Conservation (phyloP, 352 stramenopile genomes). For the Globisporangium polare region DNA sequence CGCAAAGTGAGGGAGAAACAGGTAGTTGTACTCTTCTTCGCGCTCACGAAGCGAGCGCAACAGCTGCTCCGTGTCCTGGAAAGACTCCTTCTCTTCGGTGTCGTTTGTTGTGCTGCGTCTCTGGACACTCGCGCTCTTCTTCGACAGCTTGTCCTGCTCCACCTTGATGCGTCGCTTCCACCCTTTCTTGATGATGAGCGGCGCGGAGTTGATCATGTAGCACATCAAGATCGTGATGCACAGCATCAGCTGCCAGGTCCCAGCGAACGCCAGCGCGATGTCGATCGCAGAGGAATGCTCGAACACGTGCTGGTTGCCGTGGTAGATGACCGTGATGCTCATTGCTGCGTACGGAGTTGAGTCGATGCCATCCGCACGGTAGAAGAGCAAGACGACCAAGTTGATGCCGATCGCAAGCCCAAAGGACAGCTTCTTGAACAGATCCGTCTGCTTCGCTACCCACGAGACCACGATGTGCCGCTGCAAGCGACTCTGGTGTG, state of each 20-base stretch:
- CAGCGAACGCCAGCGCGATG: slow-evolving; percentile 33
- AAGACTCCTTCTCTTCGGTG: slow-evolving; percentile 41
- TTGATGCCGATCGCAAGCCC: slow-evolving; percentile 49
- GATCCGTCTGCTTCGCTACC: slow-evolving; percentile 35
- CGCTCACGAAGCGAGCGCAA: slow-evolving; percentile 51
- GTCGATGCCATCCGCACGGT: slow-evolving; percentile 45
- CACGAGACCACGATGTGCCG: slow-evolving; percentile 28
- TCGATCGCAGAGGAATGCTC: slow-evolving; percentile 32
- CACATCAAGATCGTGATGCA: slow-evolving; percentile 48
- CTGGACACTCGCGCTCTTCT: slow-evolving; percentile 35
- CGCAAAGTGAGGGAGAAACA: slow-evolving; percentile 34
- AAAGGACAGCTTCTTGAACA: slow-evolving; percentile 57
- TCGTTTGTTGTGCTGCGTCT: slow-evolving; percentile 15
- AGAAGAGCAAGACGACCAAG: slow-evolving; percentile 55
- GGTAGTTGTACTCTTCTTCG: slow-evolving; percentile 64
- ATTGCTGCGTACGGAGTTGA: slow-evolving; percentile 46
- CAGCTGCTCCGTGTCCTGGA: slow-evolving; percentile 61
- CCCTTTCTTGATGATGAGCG: slow-evolving; percentile 62
- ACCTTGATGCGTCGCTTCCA: slow-evolving; percentile 54
- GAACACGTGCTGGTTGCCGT: slow-evolving; percentile 2
- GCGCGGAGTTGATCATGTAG: slow-evolving; percentile 64
- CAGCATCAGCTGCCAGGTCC: slow-evolving; percentile 47
- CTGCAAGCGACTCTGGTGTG: slow-evolving; percentile 49
- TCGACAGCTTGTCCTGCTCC: slow-evolving; percentile 36
- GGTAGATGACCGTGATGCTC: slow-evolving; percentile 31